Conservation (phyloP, 768 basidiomycete species). For the Tricholoma saponaceum region DNA sequence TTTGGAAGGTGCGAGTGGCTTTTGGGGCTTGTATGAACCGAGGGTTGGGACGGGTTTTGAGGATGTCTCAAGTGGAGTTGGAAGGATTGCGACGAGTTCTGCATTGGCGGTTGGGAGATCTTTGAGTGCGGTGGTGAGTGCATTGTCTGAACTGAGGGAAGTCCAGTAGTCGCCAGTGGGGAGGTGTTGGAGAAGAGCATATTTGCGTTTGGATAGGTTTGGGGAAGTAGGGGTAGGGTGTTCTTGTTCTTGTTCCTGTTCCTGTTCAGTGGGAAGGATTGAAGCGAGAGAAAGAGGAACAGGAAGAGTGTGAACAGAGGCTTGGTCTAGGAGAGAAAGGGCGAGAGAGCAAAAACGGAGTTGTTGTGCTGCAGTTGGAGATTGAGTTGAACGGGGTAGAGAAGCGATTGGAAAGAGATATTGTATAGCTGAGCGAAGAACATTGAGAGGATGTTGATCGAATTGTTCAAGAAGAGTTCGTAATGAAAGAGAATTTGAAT, state of each 20-base stretch:
- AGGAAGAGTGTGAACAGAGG: conserved; percentile 46
- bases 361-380: conserved; percentile 64
- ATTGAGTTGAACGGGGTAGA: conserved; percentile 58
- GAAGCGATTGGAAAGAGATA: conserved; percentile 67
- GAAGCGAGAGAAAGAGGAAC: conserved; percentile 43
- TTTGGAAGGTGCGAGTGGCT: conserved; percentile 35
- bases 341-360: conserved; percentile 74
- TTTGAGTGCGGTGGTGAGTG: conserved; percentile 38
- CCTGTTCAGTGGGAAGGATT: conserved; percentile 28
- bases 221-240: conserved; percentile 19
- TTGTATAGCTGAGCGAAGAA: conserved; percentile 61
- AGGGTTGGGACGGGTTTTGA: conserved; percentile 42
- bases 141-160: conserved; percentile 51
- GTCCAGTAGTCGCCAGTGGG: conserved; percentile 79
- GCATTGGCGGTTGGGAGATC: conserved; percentile 61
- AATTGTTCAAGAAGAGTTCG: conserved; percentile 54
- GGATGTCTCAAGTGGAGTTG: conserved; percentile 47
- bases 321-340: conserved; percentile 65
- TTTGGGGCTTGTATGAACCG: conserved; percentile 50
- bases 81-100: conserved; percentile 72
- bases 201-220: conserved; percentile 38
- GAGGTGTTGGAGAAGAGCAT: conserved; percentile 77
- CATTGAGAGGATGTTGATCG: conserved; percentile 47
- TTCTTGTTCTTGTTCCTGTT: neutral
- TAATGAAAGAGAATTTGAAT: conserved; percentile 43